phyloP scores from a whole-genome alignment of 2,329 filamentous ascomycete genomes.

The Knufia fluminis region DNA sequence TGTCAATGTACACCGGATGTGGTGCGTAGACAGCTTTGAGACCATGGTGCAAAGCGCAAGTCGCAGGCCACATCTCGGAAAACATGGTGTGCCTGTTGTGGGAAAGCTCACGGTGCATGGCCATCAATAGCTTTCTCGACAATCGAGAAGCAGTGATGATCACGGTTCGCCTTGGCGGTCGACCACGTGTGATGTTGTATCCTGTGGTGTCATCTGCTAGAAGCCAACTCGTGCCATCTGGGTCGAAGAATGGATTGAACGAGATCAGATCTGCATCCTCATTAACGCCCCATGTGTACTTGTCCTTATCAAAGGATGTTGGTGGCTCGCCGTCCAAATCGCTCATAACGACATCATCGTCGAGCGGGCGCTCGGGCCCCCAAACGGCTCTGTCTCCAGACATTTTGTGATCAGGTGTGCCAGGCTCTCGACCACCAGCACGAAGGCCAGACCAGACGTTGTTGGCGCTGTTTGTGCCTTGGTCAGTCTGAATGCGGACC shows the following conservation, averaged over 20 bases:
- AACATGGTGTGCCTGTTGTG: conserved; percentile 83
- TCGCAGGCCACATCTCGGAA: conserved; percentile 92
- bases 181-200: conserved; percentile 57
- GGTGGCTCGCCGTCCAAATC: conserved; percentile 68
- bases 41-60: conserved; percentile 79
- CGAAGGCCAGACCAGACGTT: conserved; percentile 55
- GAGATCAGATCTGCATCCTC: conserved; percentile 90
- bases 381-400: conserved; percentile 60
- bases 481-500: conserved; percentile 65
- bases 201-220: conserved; percentile 76
- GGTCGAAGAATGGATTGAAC: conserved; percentile 85
- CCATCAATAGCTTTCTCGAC: conserved; percentile 65
- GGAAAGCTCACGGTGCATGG: conserved; percentile 86
- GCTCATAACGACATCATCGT: conserved; percentile 58
- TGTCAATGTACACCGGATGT: conserved; percentile 79
- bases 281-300: conserved; percentile 75
- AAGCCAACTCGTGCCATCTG: conserved; percentile 75
- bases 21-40: conserved; percentile 87
- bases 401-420: conserved; percentile 24
- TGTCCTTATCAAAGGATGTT: conserved; percentile 64
- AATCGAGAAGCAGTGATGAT: conserved; percentile 85
- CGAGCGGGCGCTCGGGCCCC: conserved; percentile 66
- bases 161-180: conserved; percentile 64
- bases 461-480: conserved; percentile 55
- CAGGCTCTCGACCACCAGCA: conserved; percentile 21